Evolutionary conservation across 257 asterid species (phyloP), one percentile per base, ranked within the genome.

Genomic region (Craterostigma plantagineum): DNA sequence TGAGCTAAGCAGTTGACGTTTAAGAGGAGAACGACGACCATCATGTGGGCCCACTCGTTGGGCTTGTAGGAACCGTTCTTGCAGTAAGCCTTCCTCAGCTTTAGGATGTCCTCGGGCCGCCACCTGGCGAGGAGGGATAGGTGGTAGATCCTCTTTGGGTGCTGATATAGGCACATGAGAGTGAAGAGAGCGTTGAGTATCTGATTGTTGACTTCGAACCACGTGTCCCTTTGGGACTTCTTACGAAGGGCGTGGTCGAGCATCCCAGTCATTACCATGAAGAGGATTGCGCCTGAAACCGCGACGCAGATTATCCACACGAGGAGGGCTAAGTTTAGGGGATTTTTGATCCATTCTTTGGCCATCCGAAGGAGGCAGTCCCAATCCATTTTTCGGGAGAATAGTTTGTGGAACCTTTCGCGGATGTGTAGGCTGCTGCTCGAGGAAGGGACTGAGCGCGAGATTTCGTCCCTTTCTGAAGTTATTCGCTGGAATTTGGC

Each of bases 131-230:
- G 72, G 38, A 79, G 66, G 9, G 67, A 52, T 14, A 79, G 58
- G 71, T 83, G 93, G 50, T 79, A 76, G 59, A 69, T 64, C 9
- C 95, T 70, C 48, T 69, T 66, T 0, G 95, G 93, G 73, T 83
- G 95, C 42, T 70, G 78, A 52, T 83, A 83, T 10, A 83, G 61
- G 56, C 95, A 83, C 95, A 83, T 76, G 43, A 83, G 79, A 13
- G 95, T 83, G 63, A 83, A 83, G 0, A 79, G 48, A 33, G 95
- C 95, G 34, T 83, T 83, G 42, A 83, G 87, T 43, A 83, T 79
- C 63, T 83, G 95, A 60, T 83, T 83, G 61, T 83, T 79, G 46
- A 83, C 91, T 57, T 79, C 95, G 40, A 79, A 83, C 95, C 95
- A 83, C 55, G 70, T 59, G 52, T 79, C 75, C 58, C 95, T 65